Evolutionary conservation across 2,329 filamentous ascomycete genomes (phyloP).

Genomic region (Fusarium dlaminii): DNA sequence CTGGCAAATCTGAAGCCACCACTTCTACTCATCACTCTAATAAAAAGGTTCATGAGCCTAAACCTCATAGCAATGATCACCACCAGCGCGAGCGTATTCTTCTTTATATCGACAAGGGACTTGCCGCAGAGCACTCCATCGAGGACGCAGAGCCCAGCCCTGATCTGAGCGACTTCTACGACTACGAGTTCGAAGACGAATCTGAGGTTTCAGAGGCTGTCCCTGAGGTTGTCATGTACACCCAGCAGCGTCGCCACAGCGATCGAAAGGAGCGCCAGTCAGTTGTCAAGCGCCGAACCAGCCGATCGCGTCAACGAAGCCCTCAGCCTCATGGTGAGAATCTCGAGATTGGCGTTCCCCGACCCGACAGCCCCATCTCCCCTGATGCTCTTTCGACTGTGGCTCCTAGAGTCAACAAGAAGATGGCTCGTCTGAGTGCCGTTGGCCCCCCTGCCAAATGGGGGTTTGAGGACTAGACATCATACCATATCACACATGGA

Average conservation of each 20-base stretch:
- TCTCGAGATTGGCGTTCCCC: constrained; percentile 46
- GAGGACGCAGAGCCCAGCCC: constrained; percentile 48
- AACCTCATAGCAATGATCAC: constrained; percentile 11
- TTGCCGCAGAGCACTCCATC: constrained; percentile 30
- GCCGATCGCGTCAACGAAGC: constrained; percentile 11
- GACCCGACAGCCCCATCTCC: constrained; percentile 55
- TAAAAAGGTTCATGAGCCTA: constrained; percentile 23
- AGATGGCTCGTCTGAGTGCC: constrained; percentile 52
- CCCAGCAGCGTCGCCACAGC: constrained; percentile 25
- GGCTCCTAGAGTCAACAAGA: constrained; percentile 47
- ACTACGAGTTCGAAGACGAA: constrained; percentile 47
- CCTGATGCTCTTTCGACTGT: constrained; percentile 45
- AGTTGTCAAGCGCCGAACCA: constrained; percentile 20
- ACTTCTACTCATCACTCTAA: background rate
- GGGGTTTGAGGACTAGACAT: constrained; percentile 37
- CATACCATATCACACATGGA: background rate
- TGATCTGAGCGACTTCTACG: constrained; percentile 53
- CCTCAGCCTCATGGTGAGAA: constrained; percentile 2
- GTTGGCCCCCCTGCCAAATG: constrained; percentile 42
- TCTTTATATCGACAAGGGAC: constrained; percentile 45
- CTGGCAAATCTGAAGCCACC: background rate
- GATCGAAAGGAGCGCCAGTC: constrained; percentile 12
- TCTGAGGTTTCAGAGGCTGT: constrained; percentile 31
- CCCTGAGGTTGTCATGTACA: constrained; percentile 26
- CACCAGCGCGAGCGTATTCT: constrained; percentile 41